Evolutionary conservation across 202 grass and related monocot species (phyloP).

Genomic region (Musa balbisiana): DNA sequence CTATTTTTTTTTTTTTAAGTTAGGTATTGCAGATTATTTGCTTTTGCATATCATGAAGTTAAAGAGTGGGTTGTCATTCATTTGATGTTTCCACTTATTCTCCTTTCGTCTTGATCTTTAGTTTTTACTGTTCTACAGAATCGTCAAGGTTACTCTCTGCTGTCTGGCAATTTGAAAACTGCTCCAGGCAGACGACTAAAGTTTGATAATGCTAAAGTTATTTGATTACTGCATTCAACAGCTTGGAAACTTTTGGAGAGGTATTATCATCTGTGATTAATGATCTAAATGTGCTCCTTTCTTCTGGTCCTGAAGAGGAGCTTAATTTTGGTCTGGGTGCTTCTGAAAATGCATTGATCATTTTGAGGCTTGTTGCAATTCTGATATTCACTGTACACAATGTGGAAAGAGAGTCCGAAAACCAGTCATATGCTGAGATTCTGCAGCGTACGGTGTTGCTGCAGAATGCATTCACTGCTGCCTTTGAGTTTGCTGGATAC

Average conservation of each 20-base stretch:
- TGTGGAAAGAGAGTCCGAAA: constrained; percentile 55
- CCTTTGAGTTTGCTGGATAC: constrained; percentile 60
- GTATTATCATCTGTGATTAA: constrained; percentile 35
- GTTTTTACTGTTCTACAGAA: constrained; percentile 35
- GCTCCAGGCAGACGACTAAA: constrained; percentile 24
- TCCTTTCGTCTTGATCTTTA: background rate
- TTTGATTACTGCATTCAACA: constrained; percentile 24
- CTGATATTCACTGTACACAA: constrained; percentile 69
- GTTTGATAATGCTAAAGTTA: constrained; percentile 7
- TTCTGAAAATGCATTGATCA: constrained; percentile 47
- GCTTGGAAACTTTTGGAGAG: constrained; percentile 70
- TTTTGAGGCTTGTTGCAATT: constrained; percentile 46
- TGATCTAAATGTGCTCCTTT: constrained; percentile 51
- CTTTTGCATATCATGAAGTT: too few species aligned
- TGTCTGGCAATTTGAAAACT: constrained; percentile 41
- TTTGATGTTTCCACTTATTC: background rate
- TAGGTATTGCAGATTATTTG: too few species aligned
- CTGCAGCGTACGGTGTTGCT: constrained; percentile 54
- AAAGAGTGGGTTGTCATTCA: too few species aligned
- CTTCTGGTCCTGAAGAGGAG: constrained; percentile 57
- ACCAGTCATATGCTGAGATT: constrained; percentile 57
- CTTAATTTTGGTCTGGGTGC: constrained; percentile 53
- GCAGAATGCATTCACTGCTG: constrained; percentile 54
- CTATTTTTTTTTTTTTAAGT: too few species aligned
- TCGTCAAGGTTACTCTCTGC: constrained; percentile 44